Conservation (phyloP, 192 early-diverging fungal genomes). For the Chytriomyces sp. region DNA sequence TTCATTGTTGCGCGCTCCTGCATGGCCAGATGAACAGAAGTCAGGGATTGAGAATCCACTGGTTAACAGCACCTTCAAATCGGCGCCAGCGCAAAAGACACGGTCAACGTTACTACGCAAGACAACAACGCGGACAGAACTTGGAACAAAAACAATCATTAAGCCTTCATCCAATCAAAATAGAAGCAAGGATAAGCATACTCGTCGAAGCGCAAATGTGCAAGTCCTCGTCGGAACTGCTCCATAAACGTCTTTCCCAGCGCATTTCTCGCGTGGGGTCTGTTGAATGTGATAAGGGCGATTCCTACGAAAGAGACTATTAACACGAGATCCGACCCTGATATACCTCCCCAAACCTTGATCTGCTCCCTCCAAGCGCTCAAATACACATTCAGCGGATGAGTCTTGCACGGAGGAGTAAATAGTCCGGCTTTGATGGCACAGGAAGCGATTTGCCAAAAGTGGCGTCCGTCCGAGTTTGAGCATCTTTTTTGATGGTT, state of each 20-base stretch:
- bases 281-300: slow-evolving; percentile 77
- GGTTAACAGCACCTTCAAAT: slow-evolving; percentile 73
- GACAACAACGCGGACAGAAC: slow-evolving; percentile 76
- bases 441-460: too few relatives aligned
- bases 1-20: slow-evolving; percentile 85
- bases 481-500: too few relatives aligned
- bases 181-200: slow-evolving; percentile 37
- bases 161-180: background rate
- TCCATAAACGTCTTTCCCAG: slow-evolving; percentile 78
- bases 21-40: background rate
- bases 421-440: too few relatives aligned
- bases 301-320: slow-evolving; percentile 63
- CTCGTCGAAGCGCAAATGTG: slow-evolving; percentile 67
- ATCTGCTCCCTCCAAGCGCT: slow-evolving; percentile 21
- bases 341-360: slow-evolving; percentile 8
- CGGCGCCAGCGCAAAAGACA: slow-evolving; percentile 95
- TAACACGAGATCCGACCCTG: background rate
- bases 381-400: slow-evolving; percentile 33
- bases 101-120: slow-evolving; percentile 76
- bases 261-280: slow-evolving; percentile 87
- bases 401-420: too few relatives aligned
- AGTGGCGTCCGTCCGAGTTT: too few relatives aligned
- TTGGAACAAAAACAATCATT: slow-evolving; percentile 27
- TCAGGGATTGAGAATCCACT: background rate
- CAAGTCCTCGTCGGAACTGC: slow-evolving; percentile 71